Conservation (phyloP, 2,329 filamentous ascomycete species). For the Colletotrichum sp. region DNA sequence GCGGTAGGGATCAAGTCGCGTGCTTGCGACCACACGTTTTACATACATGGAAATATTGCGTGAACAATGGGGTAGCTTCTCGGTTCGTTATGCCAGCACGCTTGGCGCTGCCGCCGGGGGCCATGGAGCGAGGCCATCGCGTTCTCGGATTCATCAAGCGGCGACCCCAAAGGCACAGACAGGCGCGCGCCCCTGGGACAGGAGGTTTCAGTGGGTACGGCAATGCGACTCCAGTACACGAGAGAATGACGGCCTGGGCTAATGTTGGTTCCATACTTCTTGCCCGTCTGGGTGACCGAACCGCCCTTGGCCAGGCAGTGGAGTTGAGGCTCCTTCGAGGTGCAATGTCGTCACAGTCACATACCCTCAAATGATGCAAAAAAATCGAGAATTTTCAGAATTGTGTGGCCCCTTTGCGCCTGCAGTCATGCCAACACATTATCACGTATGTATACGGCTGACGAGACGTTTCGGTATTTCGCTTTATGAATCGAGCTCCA, state of each 20-base stretch:
- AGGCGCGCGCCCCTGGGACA: not conserved
- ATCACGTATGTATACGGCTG: too few species aligned
- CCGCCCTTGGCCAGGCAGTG: too few species aligned
- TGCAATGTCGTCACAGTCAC: too few species aligned
- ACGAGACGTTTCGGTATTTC: too few species aligned
- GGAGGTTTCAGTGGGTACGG: not conserved
- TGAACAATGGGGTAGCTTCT: not conserved
- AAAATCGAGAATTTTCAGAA: too few species aligned
- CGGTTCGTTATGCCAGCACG: fast-evolving
- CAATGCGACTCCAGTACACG: not conserved
- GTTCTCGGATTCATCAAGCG: not conserved
- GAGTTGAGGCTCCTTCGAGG: too few species aligned
- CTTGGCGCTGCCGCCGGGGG: not conserved
- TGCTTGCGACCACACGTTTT: not conserved
- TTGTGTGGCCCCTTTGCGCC: too few species aligned
- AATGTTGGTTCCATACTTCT: not conserved
- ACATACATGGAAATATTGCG: not conserved
- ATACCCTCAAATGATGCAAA: too few species aligned
- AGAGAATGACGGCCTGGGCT: not conserved
- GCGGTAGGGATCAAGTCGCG: not conserved
- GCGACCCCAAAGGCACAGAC: not conserved
- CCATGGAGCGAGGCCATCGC: not conserved
- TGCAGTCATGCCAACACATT: too few species aligned
- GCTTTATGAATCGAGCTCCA: too few species aligned
- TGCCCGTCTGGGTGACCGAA: too few species aligned